phyloP scores from a whole-genome alignment of 768 basidiomycete genomes.

The Phlebiopsis gigantea region DNA sequence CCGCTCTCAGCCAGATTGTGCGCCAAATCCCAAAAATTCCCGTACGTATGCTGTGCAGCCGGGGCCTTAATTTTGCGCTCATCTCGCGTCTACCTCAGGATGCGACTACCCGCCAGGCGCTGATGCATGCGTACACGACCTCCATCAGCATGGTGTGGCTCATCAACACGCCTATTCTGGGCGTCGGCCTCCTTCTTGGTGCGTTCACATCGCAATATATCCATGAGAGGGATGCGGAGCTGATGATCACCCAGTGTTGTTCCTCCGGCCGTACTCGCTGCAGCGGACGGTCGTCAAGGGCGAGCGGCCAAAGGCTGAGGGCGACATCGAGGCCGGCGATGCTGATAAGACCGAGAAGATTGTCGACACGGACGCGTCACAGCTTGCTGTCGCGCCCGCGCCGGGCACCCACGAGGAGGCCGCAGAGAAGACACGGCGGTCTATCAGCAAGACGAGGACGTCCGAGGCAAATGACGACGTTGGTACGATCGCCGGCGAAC shows the following conservation, averaged over 20 bases:
- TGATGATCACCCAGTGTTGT: constrained; percentile 35
- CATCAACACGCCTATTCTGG: constrained; percentile 53
- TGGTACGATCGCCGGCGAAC: constrained; percentile 9
- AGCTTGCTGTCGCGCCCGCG: constrained; percentile 8
- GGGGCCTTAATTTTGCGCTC: background rate
- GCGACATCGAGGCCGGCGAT: constrained; percentile 21
- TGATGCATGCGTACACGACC: constrained; percentile 58
- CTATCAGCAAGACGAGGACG: constrained; percentile 4
- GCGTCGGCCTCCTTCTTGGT: constrained; percentile 43
- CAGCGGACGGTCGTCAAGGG: constrained; percentile 41
- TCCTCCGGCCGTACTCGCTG: constrained; percentile 57
- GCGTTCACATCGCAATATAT: constrained; percentile 1
- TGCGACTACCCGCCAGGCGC: constrained; percentile 36
- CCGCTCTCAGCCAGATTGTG: constrained; percentile 43
- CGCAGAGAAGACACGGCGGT: constrained; percentile 1
- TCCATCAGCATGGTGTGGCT: constrained; percentile 64
- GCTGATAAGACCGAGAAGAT: constrained; percentile 8
- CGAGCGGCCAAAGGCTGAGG: constrained; percentile 24
- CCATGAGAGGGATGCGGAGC: background rate
- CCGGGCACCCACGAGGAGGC: constrained; percentile 2
- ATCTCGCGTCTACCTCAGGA: constrained; percentile 35
- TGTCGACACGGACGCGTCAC: constrained; percentile 5
- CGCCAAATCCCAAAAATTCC: constrained; percentile 38
- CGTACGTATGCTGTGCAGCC: constrained; percentile 26
- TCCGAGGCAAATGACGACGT: constrained; percentile 4